A percentile compares a stretch with the other conserved stretches of the same genome.
Conservation (phyloP, 129 eudicot genomes). For the Tanacetum coccineum region DNA sequence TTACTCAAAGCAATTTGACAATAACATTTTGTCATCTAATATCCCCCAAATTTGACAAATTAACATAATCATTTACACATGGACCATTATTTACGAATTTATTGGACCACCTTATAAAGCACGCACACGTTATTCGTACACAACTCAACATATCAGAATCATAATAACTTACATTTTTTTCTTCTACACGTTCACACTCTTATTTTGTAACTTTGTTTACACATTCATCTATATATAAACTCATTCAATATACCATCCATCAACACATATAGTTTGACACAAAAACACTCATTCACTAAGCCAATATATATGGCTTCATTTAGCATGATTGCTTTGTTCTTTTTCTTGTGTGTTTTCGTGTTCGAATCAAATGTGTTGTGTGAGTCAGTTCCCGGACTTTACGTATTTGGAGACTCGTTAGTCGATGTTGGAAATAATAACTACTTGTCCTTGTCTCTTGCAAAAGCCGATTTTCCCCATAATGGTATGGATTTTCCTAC, state of each 20-base stretch:
- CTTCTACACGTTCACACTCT: constrained; percentile 38
- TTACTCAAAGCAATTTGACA: too few species aligned
- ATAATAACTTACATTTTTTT: constrained; percentile 16
- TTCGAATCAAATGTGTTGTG: constrained; percentile 16
- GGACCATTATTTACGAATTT: constrained; percentile 18
- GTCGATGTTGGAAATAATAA: constrained; percentile 84
- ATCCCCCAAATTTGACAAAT: too few species aligned
- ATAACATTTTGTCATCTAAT: too few species aligned
- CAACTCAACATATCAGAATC: constrained; percentile 25
- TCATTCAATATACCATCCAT: background rate
- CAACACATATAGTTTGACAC: background rate
- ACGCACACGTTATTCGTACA: constrained; percentile 35
- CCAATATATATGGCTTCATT: background rate
- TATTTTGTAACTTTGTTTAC: constrained; percentile 5
- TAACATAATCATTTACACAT: background rate
- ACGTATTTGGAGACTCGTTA: constrained; percentile 74
- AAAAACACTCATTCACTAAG: background rate
- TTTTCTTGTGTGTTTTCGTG: constrained; percentile 12
- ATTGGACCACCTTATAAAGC: constrained; percentile 8
- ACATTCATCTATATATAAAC: constrained; percentile 19
- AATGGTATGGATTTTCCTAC: constrained; percentile 81
- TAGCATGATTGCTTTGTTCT: constrained; percentile 9
- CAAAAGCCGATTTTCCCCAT: constrained; percentile 76
- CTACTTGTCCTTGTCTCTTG: constrained; percentile 41
- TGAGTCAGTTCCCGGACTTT: constrained; percentile 44